Conservation (phyloP, 257 asterid genomes). For the Handroanthus guayacan region DNA sequence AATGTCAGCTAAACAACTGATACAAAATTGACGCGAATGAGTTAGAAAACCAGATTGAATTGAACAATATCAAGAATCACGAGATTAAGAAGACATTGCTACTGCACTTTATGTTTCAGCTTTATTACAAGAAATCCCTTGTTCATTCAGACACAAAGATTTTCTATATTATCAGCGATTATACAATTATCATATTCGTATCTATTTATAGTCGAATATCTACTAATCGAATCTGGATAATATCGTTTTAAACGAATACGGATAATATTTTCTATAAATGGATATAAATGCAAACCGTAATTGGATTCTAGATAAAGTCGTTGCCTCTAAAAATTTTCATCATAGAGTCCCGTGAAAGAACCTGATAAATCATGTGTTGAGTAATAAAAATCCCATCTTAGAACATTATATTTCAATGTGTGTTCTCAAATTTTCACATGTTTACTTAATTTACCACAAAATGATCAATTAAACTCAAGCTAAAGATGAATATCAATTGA, state of each 20-base stretch:
- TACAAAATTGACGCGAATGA: background rate
- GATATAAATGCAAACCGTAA: too few species aligned
- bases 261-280: too few species aligned
- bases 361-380: too few species aligned
- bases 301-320: too few species aligned
- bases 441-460: background rate
- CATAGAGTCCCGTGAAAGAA: too few species aligned
- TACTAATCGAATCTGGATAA: too few species aligned
- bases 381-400: too few species aligned
- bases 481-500: background rate
- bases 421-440: background rate
- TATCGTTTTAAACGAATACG: too few species aligned
- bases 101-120: too few species aligned
- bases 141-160: background rate
- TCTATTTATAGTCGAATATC: too few species aligned
- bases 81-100: background rate
- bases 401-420: background rate
- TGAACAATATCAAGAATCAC: background rate
- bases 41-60: constrained; percentile 19
- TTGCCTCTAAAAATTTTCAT: too few species aligned
- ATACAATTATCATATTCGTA: too few species aligned
- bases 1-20: constrained; percentile 56
- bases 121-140: background rate
- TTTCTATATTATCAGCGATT: background rate
- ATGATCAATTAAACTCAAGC: background rate